Evolutionary conservation across 1,284 basidiomycete genomes (phyloP), one percentile per base, ranked within the genome.

Genomic region (Trichosporon sp.): DNA sequence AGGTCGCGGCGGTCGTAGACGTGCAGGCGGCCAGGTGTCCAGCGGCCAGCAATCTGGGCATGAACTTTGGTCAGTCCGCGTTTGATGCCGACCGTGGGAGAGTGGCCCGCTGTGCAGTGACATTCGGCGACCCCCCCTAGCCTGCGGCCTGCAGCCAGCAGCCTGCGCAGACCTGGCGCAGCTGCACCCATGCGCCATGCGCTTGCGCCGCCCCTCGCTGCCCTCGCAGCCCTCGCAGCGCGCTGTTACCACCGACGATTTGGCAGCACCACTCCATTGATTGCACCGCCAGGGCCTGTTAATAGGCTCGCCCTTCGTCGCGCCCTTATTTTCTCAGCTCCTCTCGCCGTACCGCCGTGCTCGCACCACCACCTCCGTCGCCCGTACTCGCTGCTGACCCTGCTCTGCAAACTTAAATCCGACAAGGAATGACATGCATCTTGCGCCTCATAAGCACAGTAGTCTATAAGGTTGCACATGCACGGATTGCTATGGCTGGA

Each of bases 391-490:
- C 3, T 25, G n/a, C 47, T n/a, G n/a, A 51, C n/a, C 47, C 47
- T 25, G 18, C 4, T 25, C 47, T 51, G 21, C 56, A 60, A 60
- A 60, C 13, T 32, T 60, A 60, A 31, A 60, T 60, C 29, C 56
- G 56, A 60, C 56, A 31, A 60, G 29, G 56, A 60, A n/a, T 31
- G 29, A 60, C 56, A 60, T 60, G 56, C 56, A 60, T 60, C n/a
- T 29, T 60, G 56, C 56, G 56, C 56, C 56, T 32, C 29, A 60
- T 60, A 31, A 60, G 56, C 56, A 60, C 56, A 60, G 56, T 60
- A 60, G 56, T 60, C 56, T 60, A 60, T 31, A 31, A 60, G 56
- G 56, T 18, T 31, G 56, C 56, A 60, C 56, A 60, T 60, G 56
- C 27, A 60, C 56, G 11, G 27, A 31, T 31, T 31, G 56, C 29